Conservation (phyloP, 179 eudicot genomes). For the Beta corolliflora region DNA sequence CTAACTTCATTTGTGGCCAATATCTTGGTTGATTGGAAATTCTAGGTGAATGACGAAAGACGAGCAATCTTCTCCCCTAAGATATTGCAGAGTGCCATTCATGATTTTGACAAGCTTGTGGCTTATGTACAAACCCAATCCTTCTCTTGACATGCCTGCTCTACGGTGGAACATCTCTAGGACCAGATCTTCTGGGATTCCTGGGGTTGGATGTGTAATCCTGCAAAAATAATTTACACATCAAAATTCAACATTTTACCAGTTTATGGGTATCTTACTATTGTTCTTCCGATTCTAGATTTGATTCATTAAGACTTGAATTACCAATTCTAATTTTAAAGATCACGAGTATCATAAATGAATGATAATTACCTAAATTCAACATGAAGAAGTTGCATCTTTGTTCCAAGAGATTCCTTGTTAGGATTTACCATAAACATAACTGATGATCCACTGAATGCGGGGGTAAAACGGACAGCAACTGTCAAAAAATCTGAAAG, state of each 20-base stretch:
- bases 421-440: slow-evolving; percentile 48
- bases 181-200: slow-evolving; percentile 72
- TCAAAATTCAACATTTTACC: background rate
- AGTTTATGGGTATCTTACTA: background rate
- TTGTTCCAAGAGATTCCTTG: slow-evolving; percentile 60
- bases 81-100: slow-evolving; percentile 87
- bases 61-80: slow-evolving; percentile 66
- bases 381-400: slow-evolving; percentile 68
- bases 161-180: slow-evolving; percentile 79
- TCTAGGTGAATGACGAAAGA: slow-evolving; percentile 67
- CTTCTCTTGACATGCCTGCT: slow-evolving; percentile 74
- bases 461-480: slow-evolving; percentile 65
- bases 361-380: slow-evolving; percentile 64
- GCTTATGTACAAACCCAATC: slow-evolving; percentile 78
- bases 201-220: slow-evolving; percentile 88
- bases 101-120: slow-evolving; percentile 76
- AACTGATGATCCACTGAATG: slow-evolving; percentile 61
- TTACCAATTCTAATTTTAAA: background rate
- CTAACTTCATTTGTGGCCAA: slow-evolving; percentile 1
- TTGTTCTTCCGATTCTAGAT: background rate
- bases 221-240: slow-evolving; percentile 39
- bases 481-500: slow-evolving; percentile 74
- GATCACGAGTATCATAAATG: background rate
- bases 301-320: background rate
- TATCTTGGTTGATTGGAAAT: slow-evolving; percentile 61